Evolutionary conservation across 768 basidiomycete species (phyloP).

Genomic region (Pulveroboletus sp.): DNA sequence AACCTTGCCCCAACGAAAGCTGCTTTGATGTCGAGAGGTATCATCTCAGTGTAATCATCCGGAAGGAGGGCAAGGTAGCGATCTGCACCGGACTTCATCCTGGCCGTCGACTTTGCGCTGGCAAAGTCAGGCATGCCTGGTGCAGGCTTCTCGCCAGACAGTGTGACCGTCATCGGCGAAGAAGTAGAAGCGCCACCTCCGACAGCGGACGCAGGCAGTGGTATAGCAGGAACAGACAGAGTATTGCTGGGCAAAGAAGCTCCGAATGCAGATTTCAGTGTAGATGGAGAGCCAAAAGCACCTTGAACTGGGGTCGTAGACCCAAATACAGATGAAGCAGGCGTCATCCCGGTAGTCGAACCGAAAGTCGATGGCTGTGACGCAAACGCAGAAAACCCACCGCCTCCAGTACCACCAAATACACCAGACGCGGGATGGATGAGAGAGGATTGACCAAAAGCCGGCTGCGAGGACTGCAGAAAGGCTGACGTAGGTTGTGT

Average conservation of each 20-base stretch:
- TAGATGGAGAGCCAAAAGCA: conserved; percentile 13
- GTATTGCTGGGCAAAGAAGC: conserved; percentile 15
- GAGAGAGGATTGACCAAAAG: conserved; percentile 36
- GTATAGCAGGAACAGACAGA: conserved; percentile 13
- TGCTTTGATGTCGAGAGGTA: conserved; percentile 47
- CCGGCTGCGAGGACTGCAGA: conserved; percentile 30
- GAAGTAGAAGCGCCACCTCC: conserved; percentile 23
- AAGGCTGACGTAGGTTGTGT: conserved; percentile 24
- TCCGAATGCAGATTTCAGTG: conserved; percentile 26
- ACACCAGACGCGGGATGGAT: conserved; percentile 51
- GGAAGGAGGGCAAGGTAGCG: conserved; percentile 57
- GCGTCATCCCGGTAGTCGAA: conserved; percentile 5
- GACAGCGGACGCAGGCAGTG: conserved; percentile 21
- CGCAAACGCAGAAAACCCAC: conserved; percentile 52
- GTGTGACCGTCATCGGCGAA: conserved; percentile 22
- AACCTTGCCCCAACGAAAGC: conserved; percentile 57
- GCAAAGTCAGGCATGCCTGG: conserved; percentile 33
- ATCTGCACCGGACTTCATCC: conserved; percentile 43
- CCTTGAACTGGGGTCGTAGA: conserved; percentile 14
- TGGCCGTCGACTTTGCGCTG: conserved; percentile 26
- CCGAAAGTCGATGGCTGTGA: conserved; percentile 43
- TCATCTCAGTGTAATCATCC: conserved; percentile 47
- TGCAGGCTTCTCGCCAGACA: conserved; percentile 18
- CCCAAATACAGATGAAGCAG: conserved; percentile 22
- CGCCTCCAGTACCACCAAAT: conserved; percentile 40